phyloP scores from a whole-genome alignment of 225 moss, liverwort and hornwort species.

The Antitrichia curtipendula region DNA sequence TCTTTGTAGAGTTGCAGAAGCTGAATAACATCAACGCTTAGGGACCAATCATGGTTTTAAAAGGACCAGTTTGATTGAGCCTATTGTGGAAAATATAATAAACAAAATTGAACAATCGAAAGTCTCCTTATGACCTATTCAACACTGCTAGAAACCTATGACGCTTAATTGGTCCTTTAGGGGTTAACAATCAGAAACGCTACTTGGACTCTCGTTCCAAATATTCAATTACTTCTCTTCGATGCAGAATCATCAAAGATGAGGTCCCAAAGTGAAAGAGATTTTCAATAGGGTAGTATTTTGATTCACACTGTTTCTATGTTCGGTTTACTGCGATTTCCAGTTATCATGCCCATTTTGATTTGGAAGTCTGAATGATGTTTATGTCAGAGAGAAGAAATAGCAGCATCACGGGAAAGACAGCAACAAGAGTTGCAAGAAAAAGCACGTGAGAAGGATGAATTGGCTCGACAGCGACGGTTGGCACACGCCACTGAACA shows the following conservation, averaged over 20 bases:
- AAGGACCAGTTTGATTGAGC: neutral
- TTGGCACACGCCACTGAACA: conserved; percentile 14
- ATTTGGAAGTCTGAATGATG: neutral
- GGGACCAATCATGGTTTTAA: too few species aligned
- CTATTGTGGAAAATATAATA: neutral
- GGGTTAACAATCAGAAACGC: neutral
- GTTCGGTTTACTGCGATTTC: neutral
- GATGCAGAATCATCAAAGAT: neutral
- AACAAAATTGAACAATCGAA: neutral
- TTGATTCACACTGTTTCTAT: neutral
- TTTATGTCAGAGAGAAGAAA: conserved; percentile 25
- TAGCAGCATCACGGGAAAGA: conserved; percentile 22
- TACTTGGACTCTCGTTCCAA: neutral
- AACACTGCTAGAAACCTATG: neutral
- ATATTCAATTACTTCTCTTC: neutral
- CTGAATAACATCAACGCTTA: neutral
- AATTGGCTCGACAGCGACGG: conserved; percentile 18
- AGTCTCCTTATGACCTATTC: neutral
- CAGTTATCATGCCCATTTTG: neutral
- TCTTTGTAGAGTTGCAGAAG: neutral
- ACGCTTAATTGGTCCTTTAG: neutral
- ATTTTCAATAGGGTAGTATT: neutral
- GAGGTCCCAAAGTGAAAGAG: neutral
- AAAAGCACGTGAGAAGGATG: conserved; percentile 18
- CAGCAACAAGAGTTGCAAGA: conserved; percentile 37